Conservation (phyloP, 1,139 yeast species). For the Candida neerlandica region DNA sequence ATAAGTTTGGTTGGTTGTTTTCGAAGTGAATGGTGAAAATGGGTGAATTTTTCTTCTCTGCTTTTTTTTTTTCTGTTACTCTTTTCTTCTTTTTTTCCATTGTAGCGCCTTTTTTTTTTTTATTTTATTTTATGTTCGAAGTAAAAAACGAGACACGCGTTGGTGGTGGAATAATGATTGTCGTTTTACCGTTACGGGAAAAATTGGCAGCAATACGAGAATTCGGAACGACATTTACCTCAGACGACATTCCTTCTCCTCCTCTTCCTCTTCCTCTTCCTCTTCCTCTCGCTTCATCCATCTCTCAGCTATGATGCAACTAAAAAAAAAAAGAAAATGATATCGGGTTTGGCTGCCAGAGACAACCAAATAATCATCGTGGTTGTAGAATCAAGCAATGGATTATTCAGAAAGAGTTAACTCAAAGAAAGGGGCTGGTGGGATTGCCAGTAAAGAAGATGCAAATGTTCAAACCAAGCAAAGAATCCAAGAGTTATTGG, state of each 20-base stretch:
- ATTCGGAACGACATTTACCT: too few species aligned
- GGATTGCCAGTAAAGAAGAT: conserved; percentile 71
- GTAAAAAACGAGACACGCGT: too few species aligned
- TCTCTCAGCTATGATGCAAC: too few species aligned
- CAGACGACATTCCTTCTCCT: too few species aligned
- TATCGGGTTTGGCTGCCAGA: not conserved
- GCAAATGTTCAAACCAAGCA: conserved; percentile 67
- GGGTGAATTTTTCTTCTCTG: not conserved
- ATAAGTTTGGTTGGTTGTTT: not conserved
- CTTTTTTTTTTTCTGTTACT: not conserved
- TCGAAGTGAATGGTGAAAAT: not conserved
- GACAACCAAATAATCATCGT: too few species aligned
- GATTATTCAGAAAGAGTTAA: conserved; percentile 49
- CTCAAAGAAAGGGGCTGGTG: conserved; percentile 61
- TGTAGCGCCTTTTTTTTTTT: too few species aligned
- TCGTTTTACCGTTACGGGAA: too few species aligned
- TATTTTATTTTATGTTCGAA: not conserved
- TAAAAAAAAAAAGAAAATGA: not conserved
- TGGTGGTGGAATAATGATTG: too few species aligned
- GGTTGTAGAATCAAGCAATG: conserved; percentile 26
- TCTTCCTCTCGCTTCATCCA: too few species aligned
- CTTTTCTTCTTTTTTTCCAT: not conserved
- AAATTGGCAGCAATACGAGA: too few species aligned
- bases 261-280: too few species aligned
- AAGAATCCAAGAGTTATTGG: conserved; percentile 64